Conservation (phyloP, 768 basidiomycete species). For the Pleurotus sapidus region DNA sequence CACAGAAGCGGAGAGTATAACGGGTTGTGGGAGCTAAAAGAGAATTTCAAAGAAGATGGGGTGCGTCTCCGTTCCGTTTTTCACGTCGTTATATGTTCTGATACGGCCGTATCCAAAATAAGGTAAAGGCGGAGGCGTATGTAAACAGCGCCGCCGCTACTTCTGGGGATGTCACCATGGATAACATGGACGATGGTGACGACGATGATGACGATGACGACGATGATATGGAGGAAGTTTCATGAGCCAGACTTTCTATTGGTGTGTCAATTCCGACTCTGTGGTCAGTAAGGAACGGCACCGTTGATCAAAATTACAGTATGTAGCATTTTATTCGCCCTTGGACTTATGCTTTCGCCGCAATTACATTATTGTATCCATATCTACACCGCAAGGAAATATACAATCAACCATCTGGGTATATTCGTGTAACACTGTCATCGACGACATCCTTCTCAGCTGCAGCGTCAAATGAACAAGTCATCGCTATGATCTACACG, state of each 20-base stretch:
- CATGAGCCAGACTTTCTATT: slow-evolving; percentile 25
- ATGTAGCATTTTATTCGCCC: too few relatives aligned
- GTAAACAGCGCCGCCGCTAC: slow-evolving; percentile 35
- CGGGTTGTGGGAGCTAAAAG: slow-evolving; percentile 77
- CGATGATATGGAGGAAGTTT: slow-evolving; percentile 72
- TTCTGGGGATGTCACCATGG: slow-evolving; percentile 42
- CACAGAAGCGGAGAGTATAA: slow-evolving; percentile 80
- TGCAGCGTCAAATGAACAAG: background rate
- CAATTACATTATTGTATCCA: background rate
- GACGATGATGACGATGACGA: slow-evolving; percentile 58
- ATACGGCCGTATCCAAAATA: background rate
- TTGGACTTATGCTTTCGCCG: too few relatives aligned
- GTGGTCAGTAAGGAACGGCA: too few relatives aligned
- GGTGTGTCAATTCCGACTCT: background rate
- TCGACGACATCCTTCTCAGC: too few relatives aligned
- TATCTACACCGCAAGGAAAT: background rate
- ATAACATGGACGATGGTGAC: slow-evolving; percentile 39
- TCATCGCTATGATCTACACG: background rate
- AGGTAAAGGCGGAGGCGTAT: slow-evolving; percentile 40
- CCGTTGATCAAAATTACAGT: too few relatives aligned
- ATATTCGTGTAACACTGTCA: too few relatives aligned
- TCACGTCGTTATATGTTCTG: slow-evolving; percentile 1
- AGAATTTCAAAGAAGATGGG: slow-evolving; percentile 65
- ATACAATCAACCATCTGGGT: background rate
- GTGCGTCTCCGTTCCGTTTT: slow-evolving; percentile 23